Conservation (phyloP, 2,329 filamentous ascomycete species). For the Colletotrichum plurivorum region DNA sequence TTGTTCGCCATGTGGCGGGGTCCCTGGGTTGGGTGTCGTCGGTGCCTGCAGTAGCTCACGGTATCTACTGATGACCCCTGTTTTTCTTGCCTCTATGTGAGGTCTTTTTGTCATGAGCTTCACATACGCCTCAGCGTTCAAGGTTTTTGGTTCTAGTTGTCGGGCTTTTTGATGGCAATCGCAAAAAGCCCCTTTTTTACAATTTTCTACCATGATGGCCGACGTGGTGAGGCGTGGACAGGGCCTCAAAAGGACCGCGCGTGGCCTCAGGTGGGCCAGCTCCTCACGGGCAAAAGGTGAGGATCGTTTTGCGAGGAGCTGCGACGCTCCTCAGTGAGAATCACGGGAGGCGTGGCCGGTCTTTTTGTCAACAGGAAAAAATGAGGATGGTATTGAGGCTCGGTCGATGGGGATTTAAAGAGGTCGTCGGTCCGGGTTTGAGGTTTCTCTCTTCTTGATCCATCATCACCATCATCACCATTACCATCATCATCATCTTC, state of each 20-base stretch:
- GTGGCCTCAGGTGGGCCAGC: background rate
- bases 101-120: background rate
- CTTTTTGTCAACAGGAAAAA: no score
- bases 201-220: background rate
- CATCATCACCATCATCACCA: no score
- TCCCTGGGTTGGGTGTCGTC: no score
- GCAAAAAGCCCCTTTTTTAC: background rate
- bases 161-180: background rate
- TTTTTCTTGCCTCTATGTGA: background rate
- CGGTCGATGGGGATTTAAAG: no score
- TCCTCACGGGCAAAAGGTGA: background rate
- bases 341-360: background rate
- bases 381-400: no score
- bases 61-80: no score
- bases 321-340: slow-evolving; percentile 1
- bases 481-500: no score
- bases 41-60: no score
- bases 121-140: no score
- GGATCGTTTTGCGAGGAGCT: background rate
- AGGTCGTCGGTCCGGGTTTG: no score
- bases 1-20: background rate
- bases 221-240: background rate
- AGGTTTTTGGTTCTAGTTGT: no score
- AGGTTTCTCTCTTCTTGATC: no score
- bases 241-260: slow-evolving; percentile 9